Base-by-base conservation (phyloP, 2,329 filamentous ascomycete genomes). In the Colletotrichum sp. region DNA sequence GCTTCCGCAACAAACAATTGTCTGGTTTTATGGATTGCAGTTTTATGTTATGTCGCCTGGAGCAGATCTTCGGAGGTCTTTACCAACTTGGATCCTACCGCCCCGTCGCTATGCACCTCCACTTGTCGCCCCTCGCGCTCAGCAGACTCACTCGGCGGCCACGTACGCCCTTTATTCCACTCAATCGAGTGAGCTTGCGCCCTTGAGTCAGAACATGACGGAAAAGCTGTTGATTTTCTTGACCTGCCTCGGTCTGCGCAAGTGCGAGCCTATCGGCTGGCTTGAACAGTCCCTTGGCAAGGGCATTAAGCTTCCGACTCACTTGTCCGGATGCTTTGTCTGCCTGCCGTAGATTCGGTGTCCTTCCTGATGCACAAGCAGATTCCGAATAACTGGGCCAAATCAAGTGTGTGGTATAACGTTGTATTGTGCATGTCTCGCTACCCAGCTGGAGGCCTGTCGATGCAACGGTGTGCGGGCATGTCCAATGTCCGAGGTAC, bases 341-440 rank as follows among this genome's bases (percentile, higher is more conserved):
- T 51, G 43, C 43, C n/a, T 51, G 43, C 12, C n/a, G 43, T 16
- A 51, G 12, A 51, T 24, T 51, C n/a, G 43, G 43, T 47, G 7
- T n/a, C 0, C 18, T 51, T 4, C n/a, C 43, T 47, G 11, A 47
- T 0, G 13, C 6, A 1, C 2, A 21, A 8, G n/a, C 43, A 51
- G 43, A 51, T 51, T 1, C 11, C 43, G 43, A 11, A 13, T n/a
- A 24, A 8, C 43, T 51, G 43, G 43, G 43, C 11, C 43, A 4
- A n/a, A 2, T 12, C 1, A 51, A 51, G 43, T 21, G 43, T 6
- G 2, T 51, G 43, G 43, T 8, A 51, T 8, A 11, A 24, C 3
- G 0, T 4, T 3, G 43, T 24, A 13, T 7, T 51, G 11, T 51
- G 11, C 4, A 21, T 51, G 43, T 51, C 4, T 8, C 1, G 43